phyloP scores from a whole-genome alignment of 768 basidiomycete species.

The Lactarius sp. region DNA sequence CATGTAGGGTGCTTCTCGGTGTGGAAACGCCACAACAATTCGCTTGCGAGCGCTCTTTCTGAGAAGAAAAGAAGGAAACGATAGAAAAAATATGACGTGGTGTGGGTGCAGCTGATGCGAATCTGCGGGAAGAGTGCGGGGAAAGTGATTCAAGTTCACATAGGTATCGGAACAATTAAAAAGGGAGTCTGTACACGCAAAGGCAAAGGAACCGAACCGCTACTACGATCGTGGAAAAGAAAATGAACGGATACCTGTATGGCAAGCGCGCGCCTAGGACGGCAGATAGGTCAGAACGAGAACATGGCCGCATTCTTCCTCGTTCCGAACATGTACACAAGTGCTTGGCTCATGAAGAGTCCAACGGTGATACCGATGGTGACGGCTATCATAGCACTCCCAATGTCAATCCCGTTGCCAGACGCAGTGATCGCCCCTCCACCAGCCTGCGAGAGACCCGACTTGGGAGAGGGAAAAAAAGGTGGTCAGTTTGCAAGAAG shows the following conservation, averaged over 20 bases:
- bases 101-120: neutral
- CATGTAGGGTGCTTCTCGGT: neutral
- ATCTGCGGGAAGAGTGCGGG: neutral
- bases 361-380: constrained; percentile 89
- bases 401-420: constrained; percentile 78
- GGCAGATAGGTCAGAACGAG: constrained; percentile 51
- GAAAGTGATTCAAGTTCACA: neutral
- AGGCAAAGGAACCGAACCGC: too few relatives aligned
- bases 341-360: constrained; percentile 79
- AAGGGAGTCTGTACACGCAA: neutral
- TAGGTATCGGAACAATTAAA: neutral
- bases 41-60: neutral
- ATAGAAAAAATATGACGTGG: neutral
- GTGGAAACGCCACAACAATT: neutral
- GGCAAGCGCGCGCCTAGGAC: neutral
- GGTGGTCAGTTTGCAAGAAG: constrained; percentile 7
- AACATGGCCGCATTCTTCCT: constrained; percentile 83
- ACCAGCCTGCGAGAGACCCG: constrained; percentile 72
- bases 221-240: neutral
- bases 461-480: constrained; percentile 39
- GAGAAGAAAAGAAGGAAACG: neutral
- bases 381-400: constrained; percentile 84
- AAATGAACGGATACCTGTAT: neutral
- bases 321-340: constrained; percentile 82
- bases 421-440: constrained; percentile 73